phyloP scores from a whole-genome alignment of 768 basidiomycete species.

The Clitopilus hobsonii region DNA sequence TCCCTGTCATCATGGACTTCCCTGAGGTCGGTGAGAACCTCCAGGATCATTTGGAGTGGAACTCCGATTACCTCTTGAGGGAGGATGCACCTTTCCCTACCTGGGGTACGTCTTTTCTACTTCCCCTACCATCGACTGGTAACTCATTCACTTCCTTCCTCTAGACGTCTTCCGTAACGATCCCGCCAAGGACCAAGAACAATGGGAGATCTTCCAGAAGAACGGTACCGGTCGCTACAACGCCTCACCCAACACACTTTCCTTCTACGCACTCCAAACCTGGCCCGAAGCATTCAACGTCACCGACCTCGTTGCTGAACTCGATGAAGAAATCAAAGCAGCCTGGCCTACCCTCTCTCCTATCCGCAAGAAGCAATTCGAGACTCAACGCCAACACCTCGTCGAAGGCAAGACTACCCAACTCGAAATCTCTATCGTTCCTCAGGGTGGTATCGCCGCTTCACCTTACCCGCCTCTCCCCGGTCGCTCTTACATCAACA shows the following conservation, averaged over 20 bases:
- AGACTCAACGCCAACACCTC: constrained; percentile 9
- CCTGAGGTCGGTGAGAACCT: constrained; percentile 43
- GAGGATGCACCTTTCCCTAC: constrained; percentile 9
- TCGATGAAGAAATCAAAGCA: constrained; percentile 8
- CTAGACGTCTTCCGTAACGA: constrained; percentile 12
- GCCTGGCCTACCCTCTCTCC: constrained; percentile 2
- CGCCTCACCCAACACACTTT: constrained; percentile 6
- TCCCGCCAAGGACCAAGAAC: constrained; percentile 5
- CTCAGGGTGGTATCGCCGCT: constrained; percentile 8
- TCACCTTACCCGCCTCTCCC: constrained; percentile 8
- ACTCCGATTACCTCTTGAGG: constrained; percentile 10
- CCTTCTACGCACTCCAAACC: constrained; percentile 10
- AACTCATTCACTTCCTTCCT: background rate
- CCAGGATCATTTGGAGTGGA: constrained; percentile 25
- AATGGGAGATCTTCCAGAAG: constrained; percentile 7
- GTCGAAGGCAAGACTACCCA: constrained; percentile 11
- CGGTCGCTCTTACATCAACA: constrained; percentile 10
- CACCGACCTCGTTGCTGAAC: constrained; percentile 7
- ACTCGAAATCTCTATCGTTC: constrained; percentile 7
- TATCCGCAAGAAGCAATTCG: constrained; percentile 11
- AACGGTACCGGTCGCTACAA: constrained; percentile 9
- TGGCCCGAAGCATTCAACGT: constrained; percentile 11
- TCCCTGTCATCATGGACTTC: constrained; percentile 29
- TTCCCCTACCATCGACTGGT: constrained; percentile 1
- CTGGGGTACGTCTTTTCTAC: constrained; percentile 5